Base-by-base conservation (phyloP, 257 asterid species). In the Solanum bukasovii region DNA sequence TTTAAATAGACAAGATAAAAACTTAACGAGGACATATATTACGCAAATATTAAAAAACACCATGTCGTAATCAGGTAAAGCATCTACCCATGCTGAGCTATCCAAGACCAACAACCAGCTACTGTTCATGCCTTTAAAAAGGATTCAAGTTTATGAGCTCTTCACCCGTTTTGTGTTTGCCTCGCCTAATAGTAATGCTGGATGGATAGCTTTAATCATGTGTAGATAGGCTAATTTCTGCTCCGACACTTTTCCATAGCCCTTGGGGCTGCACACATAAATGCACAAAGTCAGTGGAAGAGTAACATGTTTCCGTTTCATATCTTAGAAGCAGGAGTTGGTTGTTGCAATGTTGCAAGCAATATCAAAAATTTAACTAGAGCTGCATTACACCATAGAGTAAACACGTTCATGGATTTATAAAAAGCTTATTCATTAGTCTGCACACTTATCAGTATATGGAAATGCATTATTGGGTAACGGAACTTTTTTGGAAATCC, bases 251-350 rank as follows among this genome's bases (percentile, higher is more conserved):
- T 92, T 56, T 92, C 93, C 52, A 79, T 86, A 34, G 91, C 93
- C 93, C 93, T 91, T 61, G 94, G 94, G 88, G 94, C 94, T 92
- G 91, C 90, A 87, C 49, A 88, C 7, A 85, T 14, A 49, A 82
- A 67, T 38, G 84, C 78, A 85, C 34, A 52, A 35, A 37, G 88
- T 87, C 82, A 87, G 29, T 4, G 56, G 75, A 38, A 88, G 42
- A 40, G 84, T 16, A 27, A 6, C 25, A 42, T 42, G 20, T 25
- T 7, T 3, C 67, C 0, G 12, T 20, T 56, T 56, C 59, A 79
- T 25, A 27, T 29, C 63, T 44, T 44, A 81, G 27, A 46, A 46
- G 42, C 68, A 81, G 67, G 27, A 44, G 10, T 44, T 81, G 18
- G 10, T n/a, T 9, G 4, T 81, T 9, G 16, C 4, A 16, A 27